phyloP scores from a whole-genome alignment of 2,329 filamentous ascomycete species.

The Aspergillus hiratsukae region DNA sequence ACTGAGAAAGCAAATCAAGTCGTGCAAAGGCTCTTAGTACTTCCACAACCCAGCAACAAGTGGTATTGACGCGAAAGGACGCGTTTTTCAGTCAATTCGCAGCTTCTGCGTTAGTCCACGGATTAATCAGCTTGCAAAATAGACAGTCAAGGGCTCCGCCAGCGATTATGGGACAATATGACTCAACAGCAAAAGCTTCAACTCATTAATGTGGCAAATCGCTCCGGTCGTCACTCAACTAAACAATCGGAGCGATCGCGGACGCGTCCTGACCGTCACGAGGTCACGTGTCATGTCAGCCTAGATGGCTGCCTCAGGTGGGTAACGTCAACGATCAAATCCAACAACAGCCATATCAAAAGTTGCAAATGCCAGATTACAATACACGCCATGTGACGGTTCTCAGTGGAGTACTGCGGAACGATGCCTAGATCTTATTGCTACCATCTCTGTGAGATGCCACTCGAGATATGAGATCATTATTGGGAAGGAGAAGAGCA shows the following conservation, averaged over 20 bases:
- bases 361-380: no score
- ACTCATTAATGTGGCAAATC: conserved; percentile 21
- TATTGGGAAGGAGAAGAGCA: neutral
- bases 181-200: neutral
- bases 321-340: neutral
- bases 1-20: neutral
- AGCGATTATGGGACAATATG: neutral
- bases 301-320: conserved; percentile 8
- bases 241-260: conserved; percentile 9
- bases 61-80: conserved; percentile 7
- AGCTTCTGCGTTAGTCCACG: neutral
- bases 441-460: neutral
- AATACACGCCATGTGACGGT: neutral
- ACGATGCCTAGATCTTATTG: neutral
- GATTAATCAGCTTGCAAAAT: neutral
- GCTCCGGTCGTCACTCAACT: conserved; percentile 4
- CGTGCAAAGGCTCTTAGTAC: neutral
- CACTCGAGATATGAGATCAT: neutral
- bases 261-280: conserved; percentile 35
- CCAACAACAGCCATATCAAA: neutral
- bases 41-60: neutral
- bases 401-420: neutral
- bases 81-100: conserved; percentile 13
- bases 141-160: neutral
- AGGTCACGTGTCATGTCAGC: conserved; percentile 29